Evolutionary conservation across 352 stramenopile species (phyloP).

Genomic region (Globisporangium perplexum): DNA sequence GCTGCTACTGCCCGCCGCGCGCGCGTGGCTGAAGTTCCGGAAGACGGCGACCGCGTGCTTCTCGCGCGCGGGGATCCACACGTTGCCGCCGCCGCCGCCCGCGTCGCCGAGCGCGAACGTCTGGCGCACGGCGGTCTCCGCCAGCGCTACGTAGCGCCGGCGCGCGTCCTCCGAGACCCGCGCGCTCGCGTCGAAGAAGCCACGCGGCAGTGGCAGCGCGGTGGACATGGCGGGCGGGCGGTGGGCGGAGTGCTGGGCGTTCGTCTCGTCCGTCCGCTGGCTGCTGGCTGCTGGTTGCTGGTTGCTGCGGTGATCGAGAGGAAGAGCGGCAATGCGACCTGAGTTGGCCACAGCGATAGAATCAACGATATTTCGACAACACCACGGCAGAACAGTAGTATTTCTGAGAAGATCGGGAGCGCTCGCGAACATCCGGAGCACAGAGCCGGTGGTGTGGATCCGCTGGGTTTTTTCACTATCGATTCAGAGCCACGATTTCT

Average conservation of each 20-base stretch:
- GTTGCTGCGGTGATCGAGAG: too few relatives aligned
- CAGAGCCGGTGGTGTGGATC: too few relatives aligned
- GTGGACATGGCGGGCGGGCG: slow-evolving; percentile 32
- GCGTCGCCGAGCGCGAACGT: slow-evolving; percentile 77
- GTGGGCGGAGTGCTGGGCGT: neutral
- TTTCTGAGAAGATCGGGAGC: too few relatives aligned
- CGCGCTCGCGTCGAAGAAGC: slow-evolving; percentile 69
- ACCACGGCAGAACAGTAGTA: too few relatives aligned
- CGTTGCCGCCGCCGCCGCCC: slow-evolving; percentile 42
- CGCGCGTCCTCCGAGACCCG: slow-evolving; percentile 66
- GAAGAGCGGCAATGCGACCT: too few relatives aligned
- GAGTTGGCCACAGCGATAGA: too few relatives aligned
- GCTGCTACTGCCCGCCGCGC: slow-evolving; percentile 2
- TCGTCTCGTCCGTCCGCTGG: neutral
- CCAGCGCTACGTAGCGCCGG: slow-evolving; percentile 74
- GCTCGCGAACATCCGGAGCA: too few relatives aligned
- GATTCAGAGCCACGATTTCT: too few relatives aligned
- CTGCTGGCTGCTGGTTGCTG: too few relatives aligned
- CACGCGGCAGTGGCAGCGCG: slow-evolving; percentile 61
- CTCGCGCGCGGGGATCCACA: slow-evolving; percentile 80
- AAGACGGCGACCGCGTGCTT: slow-evolving; percentile 80
- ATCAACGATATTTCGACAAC: too few relatives aligned
- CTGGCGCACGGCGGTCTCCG: slow-evolving; percentile 76
- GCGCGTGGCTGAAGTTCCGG: slow-evolving; percentile 66
- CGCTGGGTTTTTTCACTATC: too few relatives aligned